Evolutionary conservation across 305 asterid species (phyloP).

Genomic region (Fraxinus velutina): DNA sequence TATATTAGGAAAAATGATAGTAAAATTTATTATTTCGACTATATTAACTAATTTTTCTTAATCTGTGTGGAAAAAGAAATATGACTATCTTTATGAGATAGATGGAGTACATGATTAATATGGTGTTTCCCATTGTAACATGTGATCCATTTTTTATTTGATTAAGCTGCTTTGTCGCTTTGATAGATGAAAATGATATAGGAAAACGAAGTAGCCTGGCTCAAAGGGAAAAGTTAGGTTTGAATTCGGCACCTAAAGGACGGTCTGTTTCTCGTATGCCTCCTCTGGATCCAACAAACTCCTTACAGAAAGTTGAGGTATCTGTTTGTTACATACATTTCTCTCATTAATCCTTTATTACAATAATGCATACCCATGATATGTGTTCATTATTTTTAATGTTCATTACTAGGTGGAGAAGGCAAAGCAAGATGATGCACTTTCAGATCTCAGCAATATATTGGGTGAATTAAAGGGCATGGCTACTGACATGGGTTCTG

Average conservation of each 20-base stretch:
- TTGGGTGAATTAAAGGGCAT: slow-evolving; percentile 86
- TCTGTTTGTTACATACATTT: neutral
- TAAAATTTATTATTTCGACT: too few species aligned
- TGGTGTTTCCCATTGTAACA: neutral
- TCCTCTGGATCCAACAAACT: slow-evolving; percentile 64
- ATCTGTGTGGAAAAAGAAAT: too few species aligned
- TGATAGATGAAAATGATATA: slow-evolving; percentile 47
- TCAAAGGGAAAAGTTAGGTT: slow-evolving; percentile 71
- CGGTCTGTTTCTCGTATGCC: slow-evolving; percentile 43
- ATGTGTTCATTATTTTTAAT: neutral
- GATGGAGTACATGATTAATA: neutral
- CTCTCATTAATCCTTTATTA: neutral
- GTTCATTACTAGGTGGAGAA: slow-evolving; percentile 58
- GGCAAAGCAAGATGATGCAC: slow-evolving; percentile 79
- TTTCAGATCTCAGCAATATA: slow-evolving; percentile 64
- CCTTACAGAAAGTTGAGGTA: slow-evolving; percentile 77
- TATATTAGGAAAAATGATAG: too few species aligned
- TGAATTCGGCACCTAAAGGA: slow-evolving; percentile 37
- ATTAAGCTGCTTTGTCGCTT: neutral
- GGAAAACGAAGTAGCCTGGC: slow-evolving; percentile 45
- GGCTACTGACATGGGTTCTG: slow-evolving; percentile 87
- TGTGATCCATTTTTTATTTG: neutral
- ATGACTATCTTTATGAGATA: too few species aligned
- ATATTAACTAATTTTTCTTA: too few species aligned
- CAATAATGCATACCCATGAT: neutral